Conservation (phyloP, 345 rosid genomes). For the Hirschfeldia incana region DNA sequence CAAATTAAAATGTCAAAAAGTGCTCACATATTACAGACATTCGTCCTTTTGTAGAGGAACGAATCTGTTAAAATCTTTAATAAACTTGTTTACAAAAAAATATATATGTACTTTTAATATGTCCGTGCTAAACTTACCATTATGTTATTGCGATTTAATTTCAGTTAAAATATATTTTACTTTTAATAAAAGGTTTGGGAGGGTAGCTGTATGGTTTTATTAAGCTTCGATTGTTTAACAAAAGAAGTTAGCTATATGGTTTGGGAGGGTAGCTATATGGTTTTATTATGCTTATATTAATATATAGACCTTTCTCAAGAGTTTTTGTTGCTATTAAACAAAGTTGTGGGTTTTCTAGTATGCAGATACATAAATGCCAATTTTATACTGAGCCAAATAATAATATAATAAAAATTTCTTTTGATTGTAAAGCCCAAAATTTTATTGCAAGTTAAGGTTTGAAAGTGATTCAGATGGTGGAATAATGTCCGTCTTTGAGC, state of each 20-base stretch:
- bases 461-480: conserved; percentile 4
- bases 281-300: background rate
- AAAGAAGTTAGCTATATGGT: background rate
- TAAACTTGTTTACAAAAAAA: background rate
- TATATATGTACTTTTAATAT: background rate
- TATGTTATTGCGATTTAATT: background rate
- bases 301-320: background rate
- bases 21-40: background rate
- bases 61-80: background rate
- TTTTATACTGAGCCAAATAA: background rate
- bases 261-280: background rate
- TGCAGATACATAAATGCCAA: background rate
- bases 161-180: background rate
- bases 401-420: background rate
- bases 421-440: background rate
- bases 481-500: conserved; percentile 2
- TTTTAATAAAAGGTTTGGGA: background rate
- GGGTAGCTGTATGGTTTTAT: background rate
- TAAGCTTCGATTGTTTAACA: background rate
- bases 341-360: background rate
- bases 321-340: background rate
- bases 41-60: background rate
- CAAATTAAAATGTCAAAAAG: background rate
- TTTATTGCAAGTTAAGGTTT: background rate
- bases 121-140: background rate